These are phyloP conservation scores for Rhizopogon sp. DNA, from an alignment of 768 basidiomycete genomes.

Conservation along the genomic window DNA sequence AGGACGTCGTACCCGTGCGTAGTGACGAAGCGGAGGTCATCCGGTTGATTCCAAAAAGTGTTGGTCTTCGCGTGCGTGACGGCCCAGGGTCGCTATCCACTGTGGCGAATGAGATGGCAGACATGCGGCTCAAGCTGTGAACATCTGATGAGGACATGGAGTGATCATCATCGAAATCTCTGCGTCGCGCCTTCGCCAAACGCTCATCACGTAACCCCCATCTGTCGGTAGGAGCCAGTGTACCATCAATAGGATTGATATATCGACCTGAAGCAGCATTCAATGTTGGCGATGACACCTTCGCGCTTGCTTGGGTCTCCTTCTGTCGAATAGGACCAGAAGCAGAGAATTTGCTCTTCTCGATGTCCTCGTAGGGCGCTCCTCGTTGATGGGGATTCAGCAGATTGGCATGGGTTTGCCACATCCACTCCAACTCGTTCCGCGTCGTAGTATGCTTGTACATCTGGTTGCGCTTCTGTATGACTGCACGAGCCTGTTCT, in stretches of 20 bases:
- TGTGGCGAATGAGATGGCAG: slow-evolving; percentile 75
- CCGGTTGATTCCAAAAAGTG: slow-evolving; percentile 62
- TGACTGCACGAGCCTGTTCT: slow-evolving; percentile 89
- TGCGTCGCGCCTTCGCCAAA: slow-evolving; percentile 69
- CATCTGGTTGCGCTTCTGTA: slow-evolving; percentile 82
- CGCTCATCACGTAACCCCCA: slow-evolving; percentile 51
- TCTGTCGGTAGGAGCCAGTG: slow-evolving; percentile 37
- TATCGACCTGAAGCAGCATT: slow-evolving; percentile 62
- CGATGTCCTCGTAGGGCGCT: slow-evolving; percentile 20
- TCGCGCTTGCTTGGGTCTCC: slow-evolving; percentile 36
- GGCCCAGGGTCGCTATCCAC: slow-evolving; percentile 88
- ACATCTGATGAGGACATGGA: slow-evolving; percentile 89
- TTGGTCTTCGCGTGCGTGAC: slow-evolving; percentile 56
- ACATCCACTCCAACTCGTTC: slow-evolving; percentile 62
- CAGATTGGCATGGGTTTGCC: slow-evolving; percentile 35
- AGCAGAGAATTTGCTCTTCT: slow-evolving; percentile 49
- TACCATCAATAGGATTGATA: slow-evolving; percentile 31
- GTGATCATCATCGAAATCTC: slow-evolving; percentile 87
- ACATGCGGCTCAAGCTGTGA: slow-evolving; percentile 68
- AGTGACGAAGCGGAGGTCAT: slow-evolving; percentile 76
- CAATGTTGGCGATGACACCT: slow-evolving; percentile 42
- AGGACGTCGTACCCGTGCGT: slow-evolving; percentile 50
- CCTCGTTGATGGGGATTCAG: slow-evolving; percentile 33
- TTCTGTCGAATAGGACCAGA: slow-evolving; percentile 63
- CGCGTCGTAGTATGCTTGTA: slow-evolving; percentile 48